These are phyloP conservation scores for Porphyrellus cyaneotinctus DNA, from an alignment of 768 basidiomycete species.

Conservation along the genomic window DNA sequence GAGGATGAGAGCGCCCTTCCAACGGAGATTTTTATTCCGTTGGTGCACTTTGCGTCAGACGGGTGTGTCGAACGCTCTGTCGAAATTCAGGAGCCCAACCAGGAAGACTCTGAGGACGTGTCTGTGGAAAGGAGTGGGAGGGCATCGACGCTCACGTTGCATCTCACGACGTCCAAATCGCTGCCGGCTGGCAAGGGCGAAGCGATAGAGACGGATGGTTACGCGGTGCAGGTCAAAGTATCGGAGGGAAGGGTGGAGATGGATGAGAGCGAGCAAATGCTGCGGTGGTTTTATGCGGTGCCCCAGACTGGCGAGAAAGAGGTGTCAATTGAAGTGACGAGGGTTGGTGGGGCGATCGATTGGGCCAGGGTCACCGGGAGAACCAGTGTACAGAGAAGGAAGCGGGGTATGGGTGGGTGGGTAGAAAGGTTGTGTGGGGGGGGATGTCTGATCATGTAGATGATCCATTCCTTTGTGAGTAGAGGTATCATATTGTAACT, in stretches of 20 bases:
- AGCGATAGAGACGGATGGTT: slow-evolving; percentile 17
- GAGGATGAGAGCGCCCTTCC: slow-evolving; percentile 37
- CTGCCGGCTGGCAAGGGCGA: slow-evolving; percentile 1
- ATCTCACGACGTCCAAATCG: slow-evolving; percentile 1
- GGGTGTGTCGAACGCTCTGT: slow-evolving; percentile 23
- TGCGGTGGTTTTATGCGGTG: slow-evolving; percentile 47
- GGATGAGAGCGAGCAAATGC: slow-evolving; percentile 45
- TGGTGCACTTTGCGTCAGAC: slow-evolving; percentile 78
- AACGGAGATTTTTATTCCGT: slow-evolving; percentile 91
- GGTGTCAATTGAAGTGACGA: slow-evolving; percentile 39
- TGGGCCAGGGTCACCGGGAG: slow-evolving; percentile 2
- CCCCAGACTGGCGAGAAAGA: slow-evolving; percentile 28
- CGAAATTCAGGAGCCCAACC: background rate
- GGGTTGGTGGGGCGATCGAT: slow-evolving; percentile 40
- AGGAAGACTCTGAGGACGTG: background rate
- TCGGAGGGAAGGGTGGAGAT: slow-evolving; percentile 47
- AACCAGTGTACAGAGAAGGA: background rate
- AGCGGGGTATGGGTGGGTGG: slow-evolving; percentile 2
- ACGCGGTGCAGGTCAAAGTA: slow-evolving; percentile 42
- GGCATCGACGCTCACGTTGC: slow-evolving; percentile 17
- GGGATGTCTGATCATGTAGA: slow-evolving; percentile 26
- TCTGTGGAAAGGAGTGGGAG: background rate
- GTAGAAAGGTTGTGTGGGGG: slow-evolving; percentile 11
- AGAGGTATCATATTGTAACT: slow-evolving; percentile 8
- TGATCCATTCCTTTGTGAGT: background rate